Evolutionary conservation across 305 asterid species (phyloP).

Genomic region (Ajuga reptans): DNA sequence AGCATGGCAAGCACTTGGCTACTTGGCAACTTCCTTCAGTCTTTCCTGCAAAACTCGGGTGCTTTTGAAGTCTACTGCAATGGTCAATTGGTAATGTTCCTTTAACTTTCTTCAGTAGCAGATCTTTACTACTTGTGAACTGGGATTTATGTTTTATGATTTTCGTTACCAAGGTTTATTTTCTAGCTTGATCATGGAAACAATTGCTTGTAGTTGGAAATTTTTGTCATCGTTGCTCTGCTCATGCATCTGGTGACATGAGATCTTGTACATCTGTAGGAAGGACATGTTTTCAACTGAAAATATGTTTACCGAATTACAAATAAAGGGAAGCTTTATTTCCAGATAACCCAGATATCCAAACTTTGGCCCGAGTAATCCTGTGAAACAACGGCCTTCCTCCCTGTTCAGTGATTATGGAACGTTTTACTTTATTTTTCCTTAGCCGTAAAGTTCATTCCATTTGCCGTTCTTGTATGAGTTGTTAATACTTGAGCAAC

Average conservation of each 20-base stretch:
- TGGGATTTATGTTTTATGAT: neutral
- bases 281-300: neutral
- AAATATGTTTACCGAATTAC: neutral
- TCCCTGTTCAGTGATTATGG: neutral
- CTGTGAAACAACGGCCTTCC: neutral
- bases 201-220: neutral
- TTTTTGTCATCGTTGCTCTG: neutral
- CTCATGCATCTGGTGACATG: neutral
- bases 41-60: conserved; percentile 84
- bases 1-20: conserved; percentile 95
- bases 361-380: too few relatives aligned
- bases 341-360: neutral
- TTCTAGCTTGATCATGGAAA: neutral
- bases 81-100: conserved; percentile 64
- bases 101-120: conserved; percentile 11
- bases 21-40: conserved; percentile 80
- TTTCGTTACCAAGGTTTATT: neutral
- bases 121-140: neutral
- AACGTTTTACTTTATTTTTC: neutral
- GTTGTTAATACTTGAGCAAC: neutral
- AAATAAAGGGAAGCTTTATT: too few relatives aligned
- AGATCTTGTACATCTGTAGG: neutral
- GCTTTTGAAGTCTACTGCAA: conserved; percentile 90
- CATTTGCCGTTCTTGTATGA: neutral
- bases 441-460: neutral